Conservation (phyloP, 2,329 filamentous ascomycete genomes). For the Bipolaris cookei region DNA sequence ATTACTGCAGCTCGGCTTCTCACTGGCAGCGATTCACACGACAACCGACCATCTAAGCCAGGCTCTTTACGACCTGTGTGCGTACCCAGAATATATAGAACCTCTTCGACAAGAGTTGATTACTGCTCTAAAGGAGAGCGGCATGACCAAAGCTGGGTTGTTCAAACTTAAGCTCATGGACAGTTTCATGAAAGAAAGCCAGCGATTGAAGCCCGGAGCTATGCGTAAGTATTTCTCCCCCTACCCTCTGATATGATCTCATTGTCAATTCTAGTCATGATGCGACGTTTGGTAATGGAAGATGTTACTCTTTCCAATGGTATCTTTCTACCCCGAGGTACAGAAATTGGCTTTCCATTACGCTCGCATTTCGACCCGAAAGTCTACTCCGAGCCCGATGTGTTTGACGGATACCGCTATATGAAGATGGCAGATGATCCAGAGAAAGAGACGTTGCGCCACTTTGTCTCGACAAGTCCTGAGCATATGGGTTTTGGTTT, state of each 20-base stretch:
- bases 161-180: conserved; percentile 42
- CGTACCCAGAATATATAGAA: conserved; percentile 31
- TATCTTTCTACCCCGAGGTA: conserved; percentile 28
- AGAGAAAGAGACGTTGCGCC: conserved; percentile 5
- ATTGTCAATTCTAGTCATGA: conserved; percentile 25
- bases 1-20: conserved; percentile 18
- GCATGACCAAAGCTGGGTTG: conserved; percentile 38
- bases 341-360: conserved; percentile 1
- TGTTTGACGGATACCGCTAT: conserved; percentile 22
- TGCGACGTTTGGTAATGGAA: conserved; percentile 32
- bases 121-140: conserved; percentile 24
- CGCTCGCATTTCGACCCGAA: conserved; percentile 9
- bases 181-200: conserved; percentile 44
- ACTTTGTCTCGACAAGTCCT: conserved; percentile 16
- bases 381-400: conserved; percentile 12
- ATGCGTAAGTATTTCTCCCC: background rate
- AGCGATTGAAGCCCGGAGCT: conserved; percentile 29
- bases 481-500: conserved; percentile 27
- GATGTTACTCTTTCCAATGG: conserved; percentile 38
- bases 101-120: conserved; percentile 35
- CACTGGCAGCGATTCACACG: conserved; percentile 26
- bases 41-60: conserved; percentile 35
- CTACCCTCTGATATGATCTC: background rate
- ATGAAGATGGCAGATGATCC: conserved; percentile 12
- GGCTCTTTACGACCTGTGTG: conserved; percentile 28